Base-by-base conservation (phyloP, 805 yeast species). In the Candida golubevii region DNA sequence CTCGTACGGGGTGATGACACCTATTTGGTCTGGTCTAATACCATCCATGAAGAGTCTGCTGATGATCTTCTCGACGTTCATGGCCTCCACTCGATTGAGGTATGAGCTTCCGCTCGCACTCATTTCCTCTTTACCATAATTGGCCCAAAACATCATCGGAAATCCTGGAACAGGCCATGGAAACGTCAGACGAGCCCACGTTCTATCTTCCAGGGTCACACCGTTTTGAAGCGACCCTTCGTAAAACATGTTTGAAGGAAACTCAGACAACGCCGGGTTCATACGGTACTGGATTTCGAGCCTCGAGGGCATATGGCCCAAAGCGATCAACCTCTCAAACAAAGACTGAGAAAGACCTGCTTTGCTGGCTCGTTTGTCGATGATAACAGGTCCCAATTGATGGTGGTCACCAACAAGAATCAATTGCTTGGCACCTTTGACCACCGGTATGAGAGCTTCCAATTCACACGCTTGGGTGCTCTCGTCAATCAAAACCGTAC, bases 101-200 rank as follows among this genome's bases (percentile, higher is more conserved):
- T 72, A 89, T 8, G 95, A 85, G 6, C 84, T 82, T 46, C 97
- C 97, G 50, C 80, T 76, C 0, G 82, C 78, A 23, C 93, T 80
- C 41, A 90, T 78, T 63, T 90, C 97, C 68, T 90, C 97, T 52
- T 84, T 81, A 33, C 97, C 96, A 59, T 81, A 80, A 53, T 83
- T 83, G 0, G 87, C 83, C 97, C 97, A 89, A 57, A 90, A 87
- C 93, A 90, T 85, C 96, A 88, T 88, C n/a, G 97, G 97, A 6
- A 73, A 75, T 39, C 80, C 83, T 23, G 73, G 71, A 26, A 85
- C 82, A 1, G 96, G 96, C 97, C 97, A 90, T n/a, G 96, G 96
- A 68, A 89, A 88, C 6, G 75, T 69, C 7, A 80, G 71, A 28
- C 77, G 67, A 14, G 53, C 48, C 14, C 82, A 60, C 11, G 75